Base-by-base conservation (phyloP, 176 grass and related monocot genomes). In the Aegilops sharonensis region DNA sequence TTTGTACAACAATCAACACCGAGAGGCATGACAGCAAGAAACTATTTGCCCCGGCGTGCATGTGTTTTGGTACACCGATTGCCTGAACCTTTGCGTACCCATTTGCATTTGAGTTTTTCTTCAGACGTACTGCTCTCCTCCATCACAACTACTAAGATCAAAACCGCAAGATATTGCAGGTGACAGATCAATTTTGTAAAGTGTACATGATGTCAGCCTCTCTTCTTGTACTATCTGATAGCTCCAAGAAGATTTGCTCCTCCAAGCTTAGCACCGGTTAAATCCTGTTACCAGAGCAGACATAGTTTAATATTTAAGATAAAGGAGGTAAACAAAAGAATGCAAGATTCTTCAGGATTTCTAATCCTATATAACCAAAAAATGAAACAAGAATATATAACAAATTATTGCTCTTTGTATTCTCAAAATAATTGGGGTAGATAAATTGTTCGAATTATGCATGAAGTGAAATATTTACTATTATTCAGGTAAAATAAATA, bases 221-320 rank as follows among this genome's bases (percentile, higher is more conserved):
- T 45, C 43, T 39, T 54, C 5, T 14, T 45, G 82, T 67, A 62
- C 83, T 78, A 98, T 89, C 93, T 94, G 88, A 91, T 94, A 69
- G 93, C 91, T 62, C 93, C 91, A 78, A 95, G 86, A 54, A 98
- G 88, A 98, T 95, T 98, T 75, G 95, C 95, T 34, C 95, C 93
- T 64, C 93, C 95, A 62, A 98, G 90, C 78, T 92, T 98, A 76
- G 95, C 95, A 75, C 91, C 95, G 23, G 87, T 91, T 35, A 98
- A 88, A 91, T 89, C 72, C 88, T 98, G 89, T 82, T n/a, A 77
- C 11, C 81, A 86, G 59, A 90, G 32, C 21, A 81, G 78, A 78
- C 8, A 62, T 40, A 71, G 9, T 60, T 47, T 68, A 54, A 2
- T 54, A 17, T 15, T 54, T 18, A 81, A 77, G 39, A 64, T 66